A percentile compares a stretch with the other conserved stretches of the same genome.
phyloP scores from a whole-genome alignment of 352 stramenopile species.

The Globisporangium cystogenes region DNA sequence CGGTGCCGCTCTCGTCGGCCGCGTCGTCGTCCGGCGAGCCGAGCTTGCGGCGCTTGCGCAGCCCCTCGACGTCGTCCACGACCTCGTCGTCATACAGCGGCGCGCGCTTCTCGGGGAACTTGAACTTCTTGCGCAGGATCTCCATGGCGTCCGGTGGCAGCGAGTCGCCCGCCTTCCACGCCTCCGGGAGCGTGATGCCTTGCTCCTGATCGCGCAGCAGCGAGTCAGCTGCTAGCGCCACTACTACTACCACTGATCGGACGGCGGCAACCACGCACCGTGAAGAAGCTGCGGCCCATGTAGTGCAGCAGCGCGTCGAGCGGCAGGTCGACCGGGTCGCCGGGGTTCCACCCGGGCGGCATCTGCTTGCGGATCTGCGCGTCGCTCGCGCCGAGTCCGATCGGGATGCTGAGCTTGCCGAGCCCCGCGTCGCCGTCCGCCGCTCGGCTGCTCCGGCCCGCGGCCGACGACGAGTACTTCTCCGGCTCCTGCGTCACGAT shows the following conservation, averaged over 20 bases:
- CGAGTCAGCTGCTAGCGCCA: no score
- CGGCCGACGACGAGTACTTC: slow-evolving; percentile 54
- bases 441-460: slow-evolving; percentile 24
- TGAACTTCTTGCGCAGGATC: slow-evolving; percentile 75
- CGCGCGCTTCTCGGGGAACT: slow-evolving; percentile 59
- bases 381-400: slow-evolving; percentile 61
- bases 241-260: background rate
- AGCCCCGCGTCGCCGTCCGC: slow-evolving; percentile 18
- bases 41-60: slow-evolving; percentile 66
- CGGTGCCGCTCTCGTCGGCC: slow-evolving; percentile 19
- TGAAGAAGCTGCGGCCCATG: slow-evolving; percentile 73
- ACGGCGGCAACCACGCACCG: slow-evolving; percentile 15
- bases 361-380: slow-evolving; percentile 74
- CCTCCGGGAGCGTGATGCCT: slow-evolving; percentile 58
- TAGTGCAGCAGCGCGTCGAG: slow-evolving; percentile 75
- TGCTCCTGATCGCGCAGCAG: slow-evolving; percentile 52
- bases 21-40: slow-evolving; percentile 13
- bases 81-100: slow-evolving; percentile 72
- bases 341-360: slow-evolving; percentile 70
- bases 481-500: slow-evolving; percentile 69
- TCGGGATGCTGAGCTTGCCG: slow-evolving; percentile 53
- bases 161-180: slow-evolving; percentile 66
- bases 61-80: slow-evolving; percentile 56
- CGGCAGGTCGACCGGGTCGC: slow-evolving; percentile 73
- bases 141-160: slow-evolving; percentile 72